phyloP scores from a whole-genome alignment of 2,329 filamentous ascomycete species.

The Exophiala spinifera region DNA sequence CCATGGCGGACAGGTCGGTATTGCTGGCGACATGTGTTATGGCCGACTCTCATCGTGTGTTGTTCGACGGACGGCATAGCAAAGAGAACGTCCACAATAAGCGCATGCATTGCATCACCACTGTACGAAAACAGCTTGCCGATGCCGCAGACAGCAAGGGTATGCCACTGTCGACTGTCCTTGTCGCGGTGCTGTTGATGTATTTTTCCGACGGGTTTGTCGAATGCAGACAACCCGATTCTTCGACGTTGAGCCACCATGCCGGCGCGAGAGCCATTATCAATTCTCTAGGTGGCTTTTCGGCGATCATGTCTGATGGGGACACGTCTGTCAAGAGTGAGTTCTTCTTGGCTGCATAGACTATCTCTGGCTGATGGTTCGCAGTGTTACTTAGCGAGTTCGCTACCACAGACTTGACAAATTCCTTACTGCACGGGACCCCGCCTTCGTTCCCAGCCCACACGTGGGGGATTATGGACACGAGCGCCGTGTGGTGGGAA shows the following conservation, averaged over 20 bases:
- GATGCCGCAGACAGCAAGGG: neutral
- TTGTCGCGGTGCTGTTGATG: constrained; percentile 1
- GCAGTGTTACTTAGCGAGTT: neutral
- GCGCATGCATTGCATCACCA: neutral
- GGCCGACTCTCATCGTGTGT: constrained; percentile 1
- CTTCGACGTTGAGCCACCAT: constrained; percentile 1
- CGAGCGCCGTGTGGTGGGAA: constrained; percentile 2
- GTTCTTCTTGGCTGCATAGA: no score
- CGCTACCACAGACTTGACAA: neutral
- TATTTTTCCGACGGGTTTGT: constrained; percentile 3
- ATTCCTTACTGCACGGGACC: neutral
- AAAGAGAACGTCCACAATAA: constrained; percentile 1
- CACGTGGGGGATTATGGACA: neutral
- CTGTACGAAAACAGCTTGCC: neutral
- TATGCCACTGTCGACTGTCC: neutral
- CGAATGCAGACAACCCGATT: neutral
- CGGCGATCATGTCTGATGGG: neutral
- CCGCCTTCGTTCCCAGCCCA: neutral
- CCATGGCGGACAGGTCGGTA: neutral
- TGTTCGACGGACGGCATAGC: constrained; percentile 1
- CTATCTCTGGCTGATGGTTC: no score
- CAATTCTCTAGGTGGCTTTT: neutral
- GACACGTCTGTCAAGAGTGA: neutral
- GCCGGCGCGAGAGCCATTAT: constrained; percentile 2
- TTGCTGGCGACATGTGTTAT: constrained; percentile 1